Percentiles rank a stretch among this genome's conserved stretches.
Conservation (phyloP, 305 asterid species). For the Fraxinus nigra region DNA sequence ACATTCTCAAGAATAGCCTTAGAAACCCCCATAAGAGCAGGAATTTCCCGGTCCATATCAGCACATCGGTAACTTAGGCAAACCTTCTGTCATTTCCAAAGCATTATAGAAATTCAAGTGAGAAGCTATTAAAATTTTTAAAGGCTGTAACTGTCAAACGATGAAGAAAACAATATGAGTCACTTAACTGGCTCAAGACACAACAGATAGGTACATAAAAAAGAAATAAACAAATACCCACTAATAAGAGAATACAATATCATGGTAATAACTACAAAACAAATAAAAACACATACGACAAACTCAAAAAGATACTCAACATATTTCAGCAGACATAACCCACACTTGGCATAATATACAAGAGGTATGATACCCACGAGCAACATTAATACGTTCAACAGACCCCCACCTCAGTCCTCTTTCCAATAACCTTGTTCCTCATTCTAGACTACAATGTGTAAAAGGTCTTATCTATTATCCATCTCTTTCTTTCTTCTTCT, state of each 20-base stretch:
- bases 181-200: neutral
- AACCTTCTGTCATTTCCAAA: conserved; percentile 75
- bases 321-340: neutral
- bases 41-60: conserved; percentile 98
- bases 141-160: conserved; percentile 1
- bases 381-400: neutral
- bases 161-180: conserved; percentile 14
- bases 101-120: conserved; percentile 19
- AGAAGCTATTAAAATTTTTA: conserved; percentile 14
- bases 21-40: conserved; percentile 97
- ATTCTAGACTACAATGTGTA: neutral
- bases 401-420: neutral
- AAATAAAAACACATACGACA: neutral
- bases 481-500: neutral
- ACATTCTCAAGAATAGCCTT: conserved; percentile 97
- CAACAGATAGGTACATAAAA: neutral
- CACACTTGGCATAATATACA: neutral
- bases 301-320: neutral
- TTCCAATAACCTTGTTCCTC: neutral
- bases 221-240: neutral
- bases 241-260: neutral
- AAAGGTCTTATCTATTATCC: neutral
- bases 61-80: conserved; percentile 98
- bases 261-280: neutral
- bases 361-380: neutral